A percentile compares a stretch with the other conserved stretches of the same genome.
Conservation (phyloP, 768 basidiomycete species). For the Chiua virens region DNA sequence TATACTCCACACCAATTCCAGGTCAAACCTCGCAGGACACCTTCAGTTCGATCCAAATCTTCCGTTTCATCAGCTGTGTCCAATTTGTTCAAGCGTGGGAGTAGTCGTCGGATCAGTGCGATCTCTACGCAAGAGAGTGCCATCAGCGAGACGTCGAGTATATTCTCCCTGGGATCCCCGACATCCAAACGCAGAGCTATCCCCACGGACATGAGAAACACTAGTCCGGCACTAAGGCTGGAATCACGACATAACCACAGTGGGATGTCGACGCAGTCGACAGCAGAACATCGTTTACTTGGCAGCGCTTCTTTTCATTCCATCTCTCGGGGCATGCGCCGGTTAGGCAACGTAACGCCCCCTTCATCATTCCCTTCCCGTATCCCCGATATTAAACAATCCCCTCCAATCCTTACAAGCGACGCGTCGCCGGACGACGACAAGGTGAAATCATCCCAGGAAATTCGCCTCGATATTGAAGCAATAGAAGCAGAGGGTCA, state of each 20-base stretch:
- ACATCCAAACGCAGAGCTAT: constrained; percentile 43
- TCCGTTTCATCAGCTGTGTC: constrained; percentile 54
- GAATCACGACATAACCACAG: constrained; percentile 43
- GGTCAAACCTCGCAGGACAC: constrained; percentile 40
- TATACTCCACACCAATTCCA: constrained; percentile 32
- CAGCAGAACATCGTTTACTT: constrained; percentile 21
- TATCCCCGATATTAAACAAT: constrained; percentile 38
- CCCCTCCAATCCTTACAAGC: constrained; percentile 29
- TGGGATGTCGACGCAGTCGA: constrained; percentile 45
- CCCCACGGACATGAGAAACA: constrained; percentile 41
- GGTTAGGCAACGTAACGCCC: constrained; percentile 44
- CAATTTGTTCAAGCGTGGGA: constrained; percentile 52
- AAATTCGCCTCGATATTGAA: constrained; percentile 66
- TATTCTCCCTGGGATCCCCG: constrained; percentile 31
- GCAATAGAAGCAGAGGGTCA: constrained; percentile 69
- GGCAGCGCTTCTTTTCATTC: constrained; percentile 39
- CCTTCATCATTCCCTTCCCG: constrained; percentile 53
- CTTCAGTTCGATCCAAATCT: constrained; percentile 52
- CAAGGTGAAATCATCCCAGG: constrained; percentile 54
- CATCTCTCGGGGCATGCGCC: constrained; percentile 44
- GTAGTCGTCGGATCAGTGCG: constrained; percentile 32
- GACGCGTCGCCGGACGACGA: constrained; percentile 54
- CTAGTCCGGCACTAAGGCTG: constrained; percentile 14
- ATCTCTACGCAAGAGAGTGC: constrained; percentile 45
- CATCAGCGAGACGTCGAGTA: constrained; percentile 44